Conservation (phyloP, 2,329 filamentous ascomycete species). For the Clonostachys chloroleuca region DNA sequence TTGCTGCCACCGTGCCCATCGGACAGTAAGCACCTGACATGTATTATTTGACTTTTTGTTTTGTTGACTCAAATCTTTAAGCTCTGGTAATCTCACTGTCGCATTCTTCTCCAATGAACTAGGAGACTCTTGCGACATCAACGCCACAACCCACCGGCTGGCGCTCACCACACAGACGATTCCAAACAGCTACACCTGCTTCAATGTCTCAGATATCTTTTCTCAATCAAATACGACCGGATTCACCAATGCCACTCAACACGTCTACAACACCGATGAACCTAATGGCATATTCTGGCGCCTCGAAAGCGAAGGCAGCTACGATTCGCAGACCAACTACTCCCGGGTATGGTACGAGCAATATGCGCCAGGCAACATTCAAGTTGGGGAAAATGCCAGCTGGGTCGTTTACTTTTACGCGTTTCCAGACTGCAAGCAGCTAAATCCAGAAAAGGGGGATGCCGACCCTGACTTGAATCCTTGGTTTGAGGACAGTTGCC, state of each 20-base stretch:
- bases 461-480: neutral
- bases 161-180: neutral
- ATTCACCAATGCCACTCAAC: neutral
- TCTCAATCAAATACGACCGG: neutral
- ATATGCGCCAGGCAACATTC: neutral
- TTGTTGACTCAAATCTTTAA: too few species aligned
- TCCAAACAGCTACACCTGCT: neutral
- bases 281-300: neutral
- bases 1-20: too few species aligned
- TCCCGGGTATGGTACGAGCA: neutral
- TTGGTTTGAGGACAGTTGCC: slow-evolving; percentile 7
- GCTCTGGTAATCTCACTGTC: neutral
- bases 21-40: too few species aligned
- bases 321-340: neutral
- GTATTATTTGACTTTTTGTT: too few species aligned
- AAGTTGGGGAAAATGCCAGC: neutral
- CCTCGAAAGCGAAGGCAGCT: neutral
- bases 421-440: neutral
- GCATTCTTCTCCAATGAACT: neutral
- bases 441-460: neutral
- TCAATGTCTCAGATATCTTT: neutral
- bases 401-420: neutral
- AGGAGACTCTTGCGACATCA: neutral
- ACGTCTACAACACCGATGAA: neutral
- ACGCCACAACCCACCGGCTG: neutral